phyloP scores from a whole-genome alignment of 2,329 filamentous ascomycete genomes.

The Scedosporium aurantiacum region DNA sequence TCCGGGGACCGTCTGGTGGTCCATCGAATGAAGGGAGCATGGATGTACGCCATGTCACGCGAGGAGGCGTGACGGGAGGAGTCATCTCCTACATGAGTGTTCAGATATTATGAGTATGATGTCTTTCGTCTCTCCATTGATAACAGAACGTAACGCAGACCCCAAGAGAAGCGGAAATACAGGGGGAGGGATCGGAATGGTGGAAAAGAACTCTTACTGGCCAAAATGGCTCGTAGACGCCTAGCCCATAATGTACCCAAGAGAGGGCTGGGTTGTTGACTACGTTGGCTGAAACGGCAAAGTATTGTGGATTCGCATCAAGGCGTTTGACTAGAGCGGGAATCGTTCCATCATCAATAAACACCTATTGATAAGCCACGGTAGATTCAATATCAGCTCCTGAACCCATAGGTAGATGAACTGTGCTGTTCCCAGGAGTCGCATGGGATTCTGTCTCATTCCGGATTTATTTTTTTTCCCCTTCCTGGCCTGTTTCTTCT shows the following conservation, averaged over 20 bases:
- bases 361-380: constrained; percentile 16
- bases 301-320: constrained; percentile 36
- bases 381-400: neutral
- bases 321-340: constrained; percentile 42
- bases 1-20: constrained; percentile 8
- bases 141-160: too few relatives aligned
- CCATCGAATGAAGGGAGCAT: constrained; percentile 23
- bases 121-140: neutral
- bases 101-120: constrained; percentile 6
- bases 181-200: neutral
- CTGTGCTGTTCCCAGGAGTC: too few relatives aligned
- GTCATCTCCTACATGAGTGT: constrained; percentile 30
- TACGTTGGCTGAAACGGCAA: constrained; percentile 43
- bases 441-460: too few relatives aligned
- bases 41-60: constrained; percentile 26
- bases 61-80: constrained; percentile 16
- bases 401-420: too few relatives aligned
- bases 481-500: neutral
- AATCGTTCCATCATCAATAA: constrained; percentile 29
- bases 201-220: neutral
- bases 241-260: constrained; percentile 42
- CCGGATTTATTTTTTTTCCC: too few relatives aligned
- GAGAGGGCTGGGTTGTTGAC: constrained; percentile 44
- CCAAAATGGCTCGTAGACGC: constrained; percentile 37
- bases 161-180: too few relatives aligned